Conservation (phyloP, 805 yeast genomes). For the Suhomyces pyralidae region DNA sequence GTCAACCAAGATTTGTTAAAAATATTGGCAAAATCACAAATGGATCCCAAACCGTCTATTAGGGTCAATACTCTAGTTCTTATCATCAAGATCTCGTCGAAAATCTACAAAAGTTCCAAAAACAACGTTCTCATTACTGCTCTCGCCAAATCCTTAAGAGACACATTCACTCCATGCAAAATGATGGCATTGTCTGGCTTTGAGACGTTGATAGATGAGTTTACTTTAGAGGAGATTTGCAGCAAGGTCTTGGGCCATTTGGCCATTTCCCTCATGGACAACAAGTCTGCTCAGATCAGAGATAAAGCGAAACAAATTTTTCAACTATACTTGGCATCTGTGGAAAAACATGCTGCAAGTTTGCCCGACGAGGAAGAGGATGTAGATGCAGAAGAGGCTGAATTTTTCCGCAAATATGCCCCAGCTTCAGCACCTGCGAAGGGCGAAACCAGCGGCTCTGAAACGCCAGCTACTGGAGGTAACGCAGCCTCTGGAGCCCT, state of each 20-base stretch:
- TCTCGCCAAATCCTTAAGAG: constrained; percentile 76
- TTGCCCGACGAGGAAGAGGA: constrained; percentile 35
- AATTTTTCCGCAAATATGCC: constrained; percentile 30
- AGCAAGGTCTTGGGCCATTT: constrained; percentile 78
- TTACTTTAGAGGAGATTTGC: constrained; percentile 73
- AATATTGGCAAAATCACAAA: constrained; percentile 76
- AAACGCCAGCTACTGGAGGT: constrained; percentile 1
- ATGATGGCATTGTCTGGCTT: constrained; percentile 76
- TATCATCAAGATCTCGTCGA: constrained; percentile 60
- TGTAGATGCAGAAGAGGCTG: constrained; percentile 38
- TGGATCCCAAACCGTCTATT: constrained; percentile 71
- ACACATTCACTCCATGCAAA: constrained; percentile 71
- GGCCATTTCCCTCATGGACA: constrained; percentile 80
- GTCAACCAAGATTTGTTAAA: constrained; percentile 82
- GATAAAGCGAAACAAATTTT: constrained; percentile 68
- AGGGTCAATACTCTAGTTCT: constrained; percentile 74
- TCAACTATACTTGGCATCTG: constrained; percentile 47
- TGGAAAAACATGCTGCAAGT: constrained; percentile 35
- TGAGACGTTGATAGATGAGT: constrained; percentile 58
- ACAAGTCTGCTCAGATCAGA: constrained; percentile 61
- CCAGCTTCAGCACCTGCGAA: constrained; percentile 9
- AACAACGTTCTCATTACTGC: constrained; percentile 84
- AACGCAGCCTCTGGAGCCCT: constrained; percentile 12
- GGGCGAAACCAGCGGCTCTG: constrained; percentile 5
- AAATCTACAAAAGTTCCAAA: constrained; percentile 54